A percentile compares a stretch with the other conserved stretches of the same genome.
phyloP scores from a whole-genome alignment of 2,329 filamentous ascomycete genomes.

The Xylariaceae sp. region DNA sequence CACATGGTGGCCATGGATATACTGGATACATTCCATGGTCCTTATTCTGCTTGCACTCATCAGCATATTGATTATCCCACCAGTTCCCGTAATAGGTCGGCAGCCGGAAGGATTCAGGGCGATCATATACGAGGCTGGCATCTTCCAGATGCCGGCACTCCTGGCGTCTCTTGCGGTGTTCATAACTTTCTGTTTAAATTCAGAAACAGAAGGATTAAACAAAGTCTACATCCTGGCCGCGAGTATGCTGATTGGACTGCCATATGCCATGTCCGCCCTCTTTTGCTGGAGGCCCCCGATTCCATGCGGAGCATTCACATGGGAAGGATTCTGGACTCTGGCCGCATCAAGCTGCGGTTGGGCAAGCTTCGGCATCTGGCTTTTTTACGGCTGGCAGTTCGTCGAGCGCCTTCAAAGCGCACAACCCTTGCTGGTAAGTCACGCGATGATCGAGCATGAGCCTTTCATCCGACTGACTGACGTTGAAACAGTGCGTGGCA shows the following conservation, averaged over 20 bases:
- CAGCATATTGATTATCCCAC: conserved; percentile 35
- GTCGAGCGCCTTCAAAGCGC: conserved; percentile 31
- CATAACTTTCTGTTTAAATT: conserved; percentile 65
- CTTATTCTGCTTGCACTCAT: conserved; percentile 32
- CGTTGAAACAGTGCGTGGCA: conserved; percentile 25
- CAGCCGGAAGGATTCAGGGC: conserved; percentile 16
- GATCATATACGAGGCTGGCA: conserved; percentile 33
- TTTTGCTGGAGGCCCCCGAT: conserved; percentile 42
- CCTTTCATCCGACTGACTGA: conserved; percentile 11
- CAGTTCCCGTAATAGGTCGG: conserved; percentile 18
- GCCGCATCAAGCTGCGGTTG: conserved; percentile 39
- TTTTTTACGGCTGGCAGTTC: conserved; percentile 40
- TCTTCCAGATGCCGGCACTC: conserved; percentile 40
- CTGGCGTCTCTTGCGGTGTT: conserved; percentile 54
- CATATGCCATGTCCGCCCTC: conserved; percentile 53
- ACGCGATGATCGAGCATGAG: background rate
- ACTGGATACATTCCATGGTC: conserved; percentile 39
- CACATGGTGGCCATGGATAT: conserved; percentile 46
- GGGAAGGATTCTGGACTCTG: conserved; percentile 42
- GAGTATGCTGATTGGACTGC: conserved; percentile 47
- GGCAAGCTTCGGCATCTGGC: conserved; percentile 39
- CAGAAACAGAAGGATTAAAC: conserved; percentile 53
- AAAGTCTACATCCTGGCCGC: conserved; percentile 52
- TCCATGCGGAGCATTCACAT: conserved; percentile 41
- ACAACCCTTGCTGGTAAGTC: conserved; percentile 31